Percentiles rank a stretch among this genome's conserved stretches.
These are phyloP conservation scores for Metschnikowia reukaufii DNA, from an alignment of 805 yeast species.

Conservation along the genomic window DNA sequence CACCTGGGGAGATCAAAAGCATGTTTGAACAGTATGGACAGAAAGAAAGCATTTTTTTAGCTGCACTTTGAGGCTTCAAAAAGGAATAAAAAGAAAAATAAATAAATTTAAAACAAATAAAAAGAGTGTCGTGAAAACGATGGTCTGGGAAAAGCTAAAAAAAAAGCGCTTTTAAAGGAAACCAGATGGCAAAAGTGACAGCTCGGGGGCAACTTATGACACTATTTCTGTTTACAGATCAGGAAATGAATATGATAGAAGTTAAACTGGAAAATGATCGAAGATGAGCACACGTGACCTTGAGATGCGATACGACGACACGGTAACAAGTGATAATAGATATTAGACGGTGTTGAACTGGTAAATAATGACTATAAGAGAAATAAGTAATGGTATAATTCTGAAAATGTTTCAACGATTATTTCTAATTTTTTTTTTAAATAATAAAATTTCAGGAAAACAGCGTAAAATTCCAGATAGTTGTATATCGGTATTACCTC, in stretches of 20 bases:
- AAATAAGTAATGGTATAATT: no score
- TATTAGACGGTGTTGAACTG: no score
- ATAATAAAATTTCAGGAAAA: no score
- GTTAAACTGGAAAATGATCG: background rate
- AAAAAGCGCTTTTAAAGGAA: background rate
- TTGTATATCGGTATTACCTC: background rate
- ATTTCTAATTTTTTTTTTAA: no score
- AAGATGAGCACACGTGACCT: conserved; percentile 11
- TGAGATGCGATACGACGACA: conserved; percentile 1
- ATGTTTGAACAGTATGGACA: conserved; percentile 94
- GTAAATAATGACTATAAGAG: no score
- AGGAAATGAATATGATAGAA: background rate
- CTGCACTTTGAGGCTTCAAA: background rate
- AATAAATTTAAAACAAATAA: background rate
- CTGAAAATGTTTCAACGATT: no score
- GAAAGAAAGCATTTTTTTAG: conserved; percentile 74
- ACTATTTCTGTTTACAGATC: background rate
- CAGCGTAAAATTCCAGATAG: no score
- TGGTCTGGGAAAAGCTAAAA: background rate
- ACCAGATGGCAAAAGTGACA: background rate
- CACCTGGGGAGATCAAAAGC: conserved; percentile 65
- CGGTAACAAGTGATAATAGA: no score
- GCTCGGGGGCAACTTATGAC: background rate
- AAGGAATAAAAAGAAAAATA: background rate
- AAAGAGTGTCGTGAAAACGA: background rate